These are phyloP conservation scores for Naganishia onofrii DNA, from an alignment of 768 basidiomycete species.

Conservation along the genomic window DNA sequence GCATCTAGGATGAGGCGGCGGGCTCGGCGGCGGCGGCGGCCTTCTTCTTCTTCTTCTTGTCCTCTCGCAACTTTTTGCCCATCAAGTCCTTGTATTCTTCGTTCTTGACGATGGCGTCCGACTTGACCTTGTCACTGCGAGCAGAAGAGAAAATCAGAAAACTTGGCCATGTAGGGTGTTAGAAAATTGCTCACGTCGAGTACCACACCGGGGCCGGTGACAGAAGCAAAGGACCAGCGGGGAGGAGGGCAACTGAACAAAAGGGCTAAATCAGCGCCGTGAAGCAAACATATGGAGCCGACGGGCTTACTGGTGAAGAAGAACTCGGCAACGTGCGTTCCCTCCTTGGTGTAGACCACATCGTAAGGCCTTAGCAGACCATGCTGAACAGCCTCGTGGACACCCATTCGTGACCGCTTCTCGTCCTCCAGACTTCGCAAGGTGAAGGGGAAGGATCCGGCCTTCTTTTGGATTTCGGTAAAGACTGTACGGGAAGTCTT, in stretches of 20 bases:
- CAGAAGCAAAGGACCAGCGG: slow-evolving; percentile 81
- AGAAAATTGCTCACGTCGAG: slow-evolving; percentile 65
- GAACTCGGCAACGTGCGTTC: slow-evolving; percentile 87
- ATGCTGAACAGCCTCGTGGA: slow-evolving; percentile 94
- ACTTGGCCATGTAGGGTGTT: too few species aligned
- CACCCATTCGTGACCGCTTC: slow-evolving; percentile 88
- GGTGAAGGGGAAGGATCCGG: slow-evolving; percentile 97
- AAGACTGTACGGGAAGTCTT: slow-evolving; percentile 96
- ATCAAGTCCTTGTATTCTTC: slow-evolving; percentile 77
- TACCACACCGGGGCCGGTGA: slow-evolving; percentile 90
- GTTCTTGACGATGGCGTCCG: slow-evolving; percentile 83
- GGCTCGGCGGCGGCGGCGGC: slow-evolving; percentile 61
- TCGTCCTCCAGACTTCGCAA: slow-evolving; percentile 91
- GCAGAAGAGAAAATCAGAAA: too few species aligned
- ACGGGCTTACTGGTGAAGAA: slow-evolving; percentile 73
- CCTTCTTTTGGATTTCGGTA: slow-evolving; percentile 96
- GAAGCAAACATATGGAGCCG: neutral
- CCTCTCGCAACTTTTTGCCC: slow-evolving; percentile 75
- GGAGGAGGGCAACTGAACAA: slow-evolving; percentile 69
- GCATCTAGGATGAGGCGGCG: slow-evolving; percentile 45
- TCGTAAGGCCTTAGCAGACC: slow-evolving; percentile 91
- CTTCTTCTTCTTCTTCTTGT: slow-evolving; percentile 90
- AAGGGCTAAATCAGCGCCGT: neutral
- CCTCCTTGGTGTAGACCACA: slow-evolving; percentile 81
- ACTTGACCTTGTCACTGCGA: slow-evolving; percentile 70